Conservation (phyloP, 2,329 filamentous ascomycete species). For the Xylariaceae sp. region DNA sequence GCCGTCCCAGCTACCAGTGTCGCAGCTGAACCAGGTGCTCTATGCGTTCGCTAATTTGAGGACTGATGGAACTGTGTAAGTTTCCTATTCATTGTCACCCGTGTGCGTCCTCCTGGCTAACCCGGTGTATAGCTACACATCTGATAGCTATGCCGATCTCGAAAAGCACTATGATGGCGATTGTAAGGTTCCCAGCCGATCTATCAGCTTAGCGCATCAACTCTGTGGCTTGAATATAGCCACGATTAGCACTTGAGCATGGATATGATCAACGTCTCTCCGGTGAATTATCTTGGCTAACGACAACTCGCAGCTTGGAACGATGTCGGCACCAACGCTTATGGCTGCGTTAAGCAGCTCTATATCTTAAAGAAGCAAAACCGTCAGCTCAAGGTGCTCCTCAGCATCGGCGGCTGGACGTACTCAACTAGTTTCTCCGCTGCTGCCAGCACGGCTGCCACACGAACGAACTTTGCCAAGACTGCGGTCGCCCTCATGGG, state of each 20-base stretch:
- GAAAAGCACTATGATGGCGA: conserved; percentile 77
- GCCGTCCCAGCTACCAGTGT: conserved; percentile 71
- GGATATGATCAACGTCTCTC: background rate
- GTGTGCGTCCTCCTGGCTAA: conserved; percentile 13
- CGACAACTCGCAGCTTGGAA: conserved; percentile 56
- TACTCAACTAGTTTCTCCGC: conserved; percentile 78
- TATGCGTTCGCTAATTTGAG: conserved; percentile 82
- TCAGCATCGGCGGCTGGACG: conserved; percentile 87
- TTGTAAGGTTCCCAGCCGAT: conserved; percentile 48
- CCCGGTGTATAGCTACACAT: conserved; percentile 57
- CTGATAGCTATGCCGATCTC: conserved; percentile 72
- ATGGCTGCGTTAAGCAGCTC: conserved; percentile 82
- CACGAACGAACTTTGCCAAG: conserved; percentile 71
- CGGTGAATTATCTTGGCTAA: conserved; percentile 24
- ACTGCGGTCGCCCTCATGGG: conserved; percentile 73
- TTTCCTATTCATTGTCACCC: conserved; percentile 2
- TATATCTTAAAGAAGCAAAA: conserved; percentile 79
- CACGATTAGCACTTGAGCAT: background rate
- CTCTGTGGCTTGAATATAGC: background rate
- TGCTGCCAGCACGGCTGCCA: conserved; percentile 67
- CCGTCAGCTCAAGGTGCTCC: conserved; percentile 76
- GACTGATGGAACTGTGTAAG: conserved; percentile 74
- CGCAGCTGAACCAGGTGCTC: conserved; percentile 77
- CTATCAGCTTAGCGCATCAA: background rate
- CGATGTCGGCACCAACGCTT: conserved; percentile 72